Evolutionary conservation across 306 rosid species (phyloP).

Genomic region (Lathyrus aphaca): DNA sequence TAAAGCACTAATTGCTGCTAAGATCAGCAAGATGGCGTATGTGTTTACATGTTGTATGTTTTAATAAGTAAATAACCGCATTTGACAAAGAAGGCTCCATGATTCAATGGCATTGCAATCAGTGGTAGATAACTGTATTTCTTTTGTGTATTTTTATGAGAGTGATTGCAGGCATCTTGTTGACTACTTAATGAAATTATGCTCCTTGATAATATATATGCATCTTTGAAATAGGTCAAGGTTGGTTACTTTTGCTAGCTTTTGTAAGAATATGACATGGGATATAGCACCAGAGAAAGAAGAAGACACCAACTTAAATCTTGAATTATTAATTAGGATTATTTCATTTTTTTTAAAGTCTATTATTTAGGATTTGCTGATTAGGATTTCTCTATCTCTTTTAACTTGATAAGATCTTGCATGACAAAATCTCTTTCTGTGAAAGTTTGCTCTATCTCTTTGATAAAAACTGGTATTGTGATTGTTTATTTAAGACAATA

Average conservation of each 20-base stretch:
- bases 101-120: background rate
- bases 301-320: background rate
- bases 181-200: constrained; percentile 1
- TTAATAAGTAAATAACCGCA: constrained; percentile 9
- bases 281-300: background rate
- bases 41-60: constrained; percentile 11
- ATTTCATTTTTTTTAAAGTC: background rate
- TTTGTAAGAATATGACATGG: background rate
- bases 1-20: background rate
- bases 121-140: background rate
- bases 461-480: background rate
- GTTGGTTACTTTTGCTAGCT: constrained; percentile 1
- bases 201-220: background rate
- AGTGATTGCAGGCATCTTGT: constrained; percentile 2
- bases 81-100: background rate
- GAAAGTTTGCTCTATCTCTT: background rate
- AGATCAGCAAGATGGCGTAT: background rate
- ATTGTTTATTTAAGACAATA: too few relatives aligned
- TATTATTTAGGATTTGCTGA: background rate
- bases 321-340: background rate
- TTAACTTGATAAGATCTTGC: background rate
- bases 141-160: background rate
- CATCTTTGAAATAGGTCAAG: constrained; percentile 3
- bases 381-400: background rate
- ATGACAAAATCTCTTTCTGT: background rate